Base-by-base conservation (phyloP, 805 yeast genomes). In the Starmerella potacharoeniae region DNA sequence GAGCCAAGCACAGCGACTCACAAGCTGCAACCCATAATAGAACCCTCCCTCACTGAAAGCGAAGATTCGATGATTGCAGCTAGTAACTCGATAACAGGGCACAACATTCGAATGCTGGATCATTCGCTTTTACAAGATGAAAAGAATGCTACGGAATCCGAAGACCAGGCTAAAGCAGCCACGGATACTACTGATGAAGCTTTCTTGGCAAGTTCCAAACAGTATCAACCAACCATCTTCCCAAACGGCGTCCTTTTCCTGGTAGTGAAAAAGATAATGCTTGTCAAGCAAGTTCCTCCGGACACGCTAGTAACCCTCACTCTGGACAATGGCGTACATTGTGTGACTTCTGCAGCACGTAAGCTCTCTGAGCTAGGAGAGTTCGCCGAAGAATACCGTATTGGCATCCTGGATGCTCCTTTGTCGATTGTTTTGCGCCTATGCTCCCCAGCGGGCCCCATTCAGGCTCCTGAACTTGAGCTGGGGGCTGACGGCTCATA, bases 281-380 rank as follows among this genome's bases (percentile, higher is more conserved):
- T 36, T 2, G 14, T 11, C 28, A 58, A 59, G 31, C 30, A 16
- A n/a, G 6, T 52, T 22, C 48, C 56, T 3, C 11, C 53, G 6
- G 66, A 73, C 35, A 79, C 78, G 2, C 67, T 71, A 16, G 77
- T 80, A 63, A 72, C 75, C 30, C 61, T 81, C 16, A 66, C 68
- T 17, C 69, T 83, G 53, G 96, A 89, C 66, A 89, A 89, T 66
- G 95, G 95, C 6, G 79, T 81, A 40, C 95, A 89, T 65, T 78
- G 86, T 56, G 77, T 86, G 49, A 77, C 81, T 39, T 87, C 95
- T 0, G 77, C 81, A 8, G 74, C 76, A 67, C 60, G 68, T 47
- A 58, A 63, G 0, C 53, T 77, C n/a, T 49, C 57, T 13, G 64
- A 65, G 31, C 59, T 60, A 28, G 66, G 73, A 6, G 56, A 69